Conservation (phyloP, 2,329 filamentous ascomycete genomes). For the Sarocladium strictum region DNA sequence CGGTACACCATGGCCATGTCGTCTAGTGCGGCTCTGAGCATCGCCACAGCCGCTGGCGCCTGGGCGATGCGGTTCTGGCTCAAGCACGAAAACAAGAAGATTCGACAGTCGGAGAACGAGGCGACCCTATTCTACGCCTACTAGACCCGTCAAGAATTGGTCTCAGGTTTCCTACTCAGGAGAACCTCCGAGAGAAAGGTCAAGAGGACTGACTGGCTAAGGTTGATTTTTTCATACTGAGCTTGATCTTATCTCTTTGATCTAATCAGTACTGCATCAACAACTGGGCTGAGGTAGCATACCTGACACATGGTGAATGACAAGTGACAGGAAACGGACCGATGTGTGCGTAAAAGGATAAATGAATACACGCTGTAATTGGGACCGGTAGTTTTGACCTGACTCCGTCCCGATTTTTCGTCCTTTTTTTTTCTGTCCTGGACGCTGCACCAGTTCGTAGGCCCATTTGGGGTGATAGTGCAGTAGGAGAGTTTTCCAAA, state of each 20-base stretch:
- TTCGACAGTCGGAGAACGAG: conserved; percentile 16
- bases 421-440: too few species aligned
- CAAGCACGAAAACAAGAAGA: conserved; percentile 18
- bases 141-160: background rate
- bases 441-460: too few species aligned
- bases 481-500: background rate
- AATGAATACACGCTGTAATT: too few species aligned
- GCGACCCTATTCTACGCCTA: conserved; percentile 17
- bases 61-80: conserved; percentile 14
- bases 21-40: conserved; percentile 13
- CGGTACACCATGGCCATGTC: conserved; percentile 30
- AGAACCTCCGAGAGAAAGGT: background rate
- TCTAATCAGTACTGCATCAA: background rate
- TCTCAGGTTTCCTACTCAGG: background rate
- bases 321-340: too few species aligned
- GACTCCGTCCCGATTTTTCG: background rate
- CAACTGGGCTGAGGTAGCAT: background rate
- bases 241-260: background rate
- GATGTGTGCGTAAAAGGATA: too few species aligned
- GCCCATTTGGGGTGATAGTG: too few species aligned
- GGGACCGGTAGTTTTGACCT: too few species aligned
- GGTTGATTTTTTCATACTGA: too few species aligned
- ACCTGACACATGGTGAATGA: too few species aligned
- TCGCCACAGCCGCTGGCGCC: conserved; percentile 10
- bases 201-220: background rate